A percentile compares a stretch with the other conserved stretches of the same genome.
Evolutionary conservation across 192 early-diverging fungal species (phyloP).

Genomic region (Coemansia reversa): DNA sequence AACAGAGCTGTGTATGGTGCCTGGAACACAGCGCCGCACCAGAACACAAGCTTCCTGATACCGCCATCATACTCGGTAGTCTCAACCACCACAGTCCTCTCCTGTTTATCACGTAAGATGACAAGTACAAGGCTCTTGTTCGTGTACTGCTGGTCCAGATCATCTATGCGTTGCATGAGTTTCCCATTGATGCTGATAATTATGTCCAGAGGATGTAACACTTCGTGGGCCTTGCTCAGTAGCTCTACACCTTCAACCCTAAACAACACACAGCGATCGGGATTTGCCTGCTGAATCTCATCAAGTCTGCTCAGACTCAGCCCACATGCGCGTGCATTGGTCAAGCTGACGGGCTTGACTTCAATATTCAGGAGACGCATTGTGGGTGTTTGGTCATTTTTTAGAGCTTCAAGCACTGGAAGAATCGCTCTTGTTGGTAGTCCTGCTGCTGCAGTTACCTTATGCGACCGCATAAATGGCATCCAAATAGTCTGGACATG

Average conservation of each 20-base stretch:
- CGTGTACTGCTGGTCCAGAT: slow-evolving; percentile 60
- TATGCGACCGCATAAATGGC: slow-evolving; percentile 38
- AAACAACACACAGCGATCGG: slow-evolving; percentile 60
- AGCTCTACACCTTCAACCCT: slow-evolving; percentile 60
- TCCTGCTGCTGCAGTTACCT: slow-evolving; percentile 53
- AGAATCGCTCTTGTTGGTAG: slow-evolving; percentile 55
- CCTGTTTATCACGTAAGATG: slow-evolving; percentile 70
- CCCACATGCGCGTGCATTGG: slow-evolving; percentile 61
- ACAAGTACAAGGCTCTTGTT: slow-evolving; percentile 58
- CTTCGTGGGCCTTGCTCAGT: slow-evolving; percentile 54
- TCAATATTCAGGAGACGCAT: slow-evolving; percentile 64
- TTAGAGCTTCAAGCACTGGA: slow-evolving; percentile 55
- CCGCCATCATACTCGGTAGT: slow-evolving; percentile 60
- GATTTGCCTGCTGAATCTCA: slow-evolving; percentile 55
- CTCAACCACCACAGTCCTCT: slow-evolving; percentile 63
- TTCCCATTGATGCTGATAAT: slow-evolving; percentile 68
- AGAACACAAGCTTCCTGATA: slow-evolving; percentile 69
- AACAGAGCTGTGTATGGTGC: slow-evolving; percentile 67
- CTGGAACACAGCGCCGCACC: slow-evolving; percentile 83
- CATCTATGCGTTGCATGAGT: slow-evolving; percentile 61
- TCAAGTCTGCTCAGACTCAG: slow-evolving; percentile 60
- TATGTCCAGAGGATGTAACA: slow-evolving; percentile 66
- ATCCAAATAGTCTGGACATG: slow-evolving; percentile 41
- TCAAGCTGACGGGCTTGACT: slow-evolving; percentile 61
- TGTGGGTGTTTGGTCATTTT: slow-evolving; percentile 51